A percentile compares a stretch with the other conserved stretches of the same genome.
phyloP scores from a whole-genome alignment of 768 basidiomycete species.

The Kockovaella imperatae region DNA sequence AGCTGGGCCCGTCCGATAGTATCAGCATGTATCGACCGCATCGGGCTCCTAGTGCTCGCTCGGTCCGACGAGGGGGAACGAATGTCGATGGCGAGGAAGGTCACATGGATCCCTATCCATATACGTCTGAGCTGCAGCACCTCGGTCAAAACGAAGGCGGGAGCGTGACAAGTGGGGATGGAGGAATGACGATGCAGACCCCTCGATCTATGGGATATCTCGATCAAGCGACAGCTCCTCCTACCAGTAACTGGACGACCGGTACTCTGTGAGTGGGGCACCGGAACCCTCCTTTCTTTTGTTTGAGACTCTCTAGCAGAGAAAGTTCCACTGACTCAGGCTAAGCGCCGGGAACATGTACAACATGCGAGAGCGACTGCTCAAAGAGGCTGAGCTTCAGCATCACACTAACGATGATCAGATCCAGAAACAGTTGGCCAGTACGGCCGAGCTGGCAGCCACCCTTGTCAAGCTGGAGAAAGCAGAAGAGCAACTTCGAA shows the following conservation, averaged over 20 bases:
- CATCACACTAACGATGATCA: conserved; percentile 11
- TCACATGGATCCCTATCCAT: not conserved
- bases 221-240: conserved; percentile 20
- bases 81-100: conserved; percentile 21
- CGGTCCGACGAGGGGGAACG: conserved; percentile 27
- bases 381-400: conserved; percentile 7
- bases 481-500: conserved; percentile 32
- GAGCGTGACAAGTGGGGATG: conserved; percentile 4
- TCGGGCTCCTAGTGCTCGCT: conserved; percentile 12
- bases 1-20: conserved; percentile 23
- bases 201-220: conserved; percentile 3
- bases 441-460: conserved; percentile 20
- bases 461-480: conserved; percentile 28
- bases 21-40: conserved; percentile 31
- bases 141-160: not conserved
- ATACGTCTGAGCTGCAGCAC: conserved; percentile 3
- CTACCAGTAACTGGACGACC: conserved; percentile 23
- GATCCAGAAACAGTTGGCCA: conserved; percentile 7
- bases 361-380: conserved; percentile 30
- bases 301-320: not conserved
- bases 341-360: conserved; percentile 25
- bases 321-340: conserved; percentile 1
- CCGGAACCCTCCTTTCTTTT: conserved; percentile 1
- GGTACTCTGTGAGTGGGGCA: conserved; percentile 5
- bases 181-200: conserved; percentile 6